Conservation (phyloP, 768 basidiomycete genomes). For the Mycena galericulata region DNA sequence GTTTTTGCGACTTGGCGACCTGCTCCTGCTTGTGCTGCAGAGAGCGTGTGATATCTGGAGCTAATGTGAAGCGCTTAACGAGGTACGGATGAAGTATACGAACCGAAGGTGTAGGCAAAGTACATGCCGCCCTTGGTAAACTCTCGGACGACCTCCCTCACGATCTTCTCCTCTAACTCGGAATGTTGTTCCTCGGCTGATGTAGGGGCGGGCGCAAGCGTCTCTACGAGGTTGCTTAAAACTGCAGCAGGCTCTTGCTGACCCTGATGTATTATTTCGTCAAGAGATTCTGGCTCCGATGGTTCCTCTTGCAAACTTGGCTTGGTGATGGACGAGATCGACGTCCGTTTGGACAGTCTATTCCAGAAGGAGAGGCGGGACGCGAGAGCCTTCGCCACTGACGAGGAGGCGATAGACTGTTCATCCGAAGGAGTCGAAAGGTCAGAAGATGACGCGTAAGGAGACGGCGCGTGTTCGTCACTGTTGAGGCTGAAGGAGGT, state of each 20-base stretch:
- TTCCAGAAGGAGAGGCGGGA: constrained; percentile 83
- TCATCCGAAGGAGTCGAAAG: constrained; percentile 63
- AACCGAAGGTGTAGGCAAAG: constrained; percentile 89
- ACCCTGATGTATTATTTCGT: constrained; percentile 58
- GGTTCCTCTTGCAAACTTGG: constrained; percentile 3
- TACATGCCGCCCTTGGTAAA: constrained; percentile 91
- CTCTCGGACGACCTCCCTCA: constrained; percentile 82
- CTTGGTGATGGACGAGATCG: constrained; percentile 32
- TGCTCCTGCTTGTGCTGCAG: constrained; percentile 84
- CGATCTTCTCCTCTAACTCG: constrained; percentile 86
- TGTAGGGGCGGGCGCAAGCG: constrained; percentile 71
- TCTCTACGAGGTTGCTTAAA: constrained; percentile 67
- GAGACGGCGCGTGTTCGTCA: constrained; percentile 35
- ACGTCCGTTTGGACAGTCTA: constrained; percentile 63
- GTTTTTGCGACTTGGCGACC: constrained; percentile 65
- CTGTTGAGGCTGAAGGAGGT: constrained; percentile 39
- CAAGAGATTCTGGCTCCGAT: constrained; percentile 44
- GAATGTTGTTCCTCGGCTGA: constrained; percentile 75
- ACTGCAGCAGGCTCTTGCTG: constrained; percentile 64
- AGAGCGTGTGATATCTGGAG: constrained; percentile 83
- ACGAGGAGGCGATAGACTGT: constrained; percentile 55
- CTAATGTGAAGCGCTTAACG: constrained; percentile 4
- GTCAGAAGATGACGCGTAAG: constrained; percentile 52
- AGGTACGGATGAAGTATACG: constrained; percentile 29
- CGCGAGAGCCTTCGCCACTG: constrained; percentile 73